Evolutionary conservation across 345 rosid species (phyloP), one percentile per base, ranked within the genome.

Genomic region (Citrus mangshanensis): DNA sequence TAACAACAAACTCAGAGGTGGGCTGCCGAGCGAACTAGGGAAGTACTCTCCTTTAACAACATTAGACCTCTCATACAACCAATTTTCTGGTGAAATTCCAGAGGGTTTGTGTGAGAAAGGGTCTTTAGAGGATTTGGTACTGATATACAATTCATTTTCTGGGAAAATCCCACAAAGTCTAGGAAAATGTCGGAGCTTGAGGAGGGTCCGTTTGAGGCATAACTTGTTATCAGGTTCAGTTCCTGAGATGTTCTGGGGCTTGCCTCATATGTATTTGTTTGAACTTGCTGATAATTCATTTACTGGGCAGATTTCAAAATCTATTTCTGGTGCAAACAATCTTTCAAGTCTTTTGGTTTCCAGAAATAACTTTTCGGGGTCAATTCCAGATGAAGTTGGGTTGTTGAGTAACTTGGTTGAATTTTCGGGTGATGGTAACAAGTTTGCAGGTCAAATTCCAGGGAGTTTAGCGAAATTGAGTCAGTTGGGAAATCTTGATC

Each of bases 171-270:
- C 99, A 2, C 85, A 25, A 24, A 81, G 78, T 78, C 77, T 96
- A 4, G 91, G 90, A 1, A 85, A 85, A 25, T 96, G 98, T 78
- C 61, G 63, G 77, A 96, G 94, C 87, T 87, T 92, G 63, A 49
- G 63, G 14, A 92, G 98, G 58, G 89, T 93, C 60, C 88, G 98
- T 32, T 69, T 96, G 40, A 87, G 74, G 82, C 82, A 85, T 75
- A 93, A 93, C 62, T 73, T 63, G 75, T 85, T 96, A 12, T 82
- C 91, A 0, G 98, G 98, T 72, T 54, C 73, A 0, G 83, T 96
- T 38, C 95, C 98, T 1, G 85, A 84, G 18, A 82, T 76, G 0
- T 84, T 96, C 56, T 96, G 99, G 99, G 97, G 93, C 4, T 83
- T 89, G 76, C 97, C 96, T 25, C 80, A 78, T 21, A 84, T 89